Conservation (phyloP, 768 basidiomycete species). For the Exsudoporus frostii region DNA sequence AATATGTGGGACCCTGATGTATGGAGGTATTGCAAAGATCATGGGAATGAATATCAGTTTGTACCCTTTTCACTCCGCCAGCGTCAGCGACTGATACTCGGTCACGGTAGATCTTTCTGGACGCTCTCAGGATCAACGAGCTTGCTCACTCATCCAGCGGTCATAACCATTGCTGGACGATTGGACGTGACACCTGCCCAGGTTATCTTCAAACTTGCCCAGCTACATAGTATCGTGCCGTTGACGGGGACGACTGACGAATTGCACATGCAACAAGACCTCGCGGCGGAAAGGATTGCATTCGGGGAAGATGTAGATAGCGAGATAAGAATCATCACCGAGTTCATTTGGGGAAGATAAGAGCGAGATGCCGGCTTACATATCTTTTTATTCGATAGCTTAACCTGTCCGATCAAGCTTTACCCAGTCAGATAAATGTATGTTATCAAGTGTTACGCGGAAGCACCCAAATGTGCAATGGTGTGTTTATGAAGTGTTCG, state of each 20-base stretch:
- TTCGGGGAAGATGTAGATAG: conserved; percentile 30
- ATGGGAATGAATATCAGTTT: conserved; percentile 73
- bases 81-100: background rate
- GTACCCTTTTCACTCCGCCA: conserved; percentile 5
- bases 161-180: conserved; percentile 43
- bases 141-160: conserved; percentile 48
- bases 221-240: conserved; percentile 63
- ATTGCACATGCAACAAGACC: conserved; percentile 64
- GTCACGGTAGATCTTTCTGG: conserved; percentile 70
- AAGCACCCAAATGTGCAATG: background rate
- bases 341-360: conserved; percentile 31
- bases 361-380: background rate
- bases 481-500: background rate
- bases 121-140: conserved; percentile 75
- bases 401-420: background rate
- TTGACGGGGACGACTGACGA: conserved; percentile 72
- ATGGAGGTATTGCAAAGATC: conserved; percentile 57
- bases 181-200: conserved; percentile 60
- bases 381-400: background rate
- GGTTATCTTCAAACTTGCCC: conserved; percentile 65
- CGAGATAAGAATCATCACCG: conserved; percentile 23
- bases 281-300: conserved; percentile 42
- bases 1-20: conserved; percentile 74
- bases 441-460: conserved; percentile 1
- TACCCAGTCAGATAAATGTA: conserved; percentile 3